A percentile compares a stretch with the other conserved stretches of the same genome.
Evolutionary conservation across 2,329 filamentous ascomycete species (phyloP).

Genomic region (Teratosphaeria epicoccoides): DNA sequence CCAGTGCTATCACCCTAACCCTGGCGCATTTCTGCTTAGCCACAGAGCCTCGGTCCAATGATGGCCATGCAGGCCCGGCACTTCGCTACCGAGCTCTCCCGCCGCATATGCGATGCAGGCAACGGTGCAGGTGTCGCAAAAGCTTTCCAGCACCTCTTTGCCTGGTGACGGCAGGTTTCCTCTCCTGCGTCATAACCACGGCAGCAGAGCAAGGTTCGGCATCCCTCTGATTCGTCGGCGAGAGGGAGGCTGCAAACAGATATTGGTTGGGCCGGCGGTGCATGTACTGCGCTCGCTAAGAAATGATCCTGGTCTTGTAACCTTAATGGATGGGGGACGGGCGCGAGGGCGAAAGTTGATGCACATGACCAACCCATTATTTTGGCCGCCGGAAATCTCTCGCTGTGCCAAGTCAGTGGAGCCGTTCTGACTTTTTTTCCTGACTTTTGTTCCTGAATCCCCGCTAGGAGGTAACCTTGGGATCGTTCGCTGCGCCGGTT

Average conservation of each 20-base stretch:
- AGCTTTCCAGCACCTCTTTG: not conserved
- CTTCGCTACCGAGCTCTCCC: not conserved
- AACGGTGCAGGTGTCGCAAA: no score
- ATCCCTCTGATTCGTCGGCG: not conserved
- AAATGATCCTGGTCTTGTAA: not conserved
- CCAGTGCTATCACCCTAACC: no score
- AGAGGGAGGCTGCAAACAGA: not conserved
- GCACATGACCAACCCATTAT: not conserved
- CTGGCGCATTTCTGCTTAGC: no score
- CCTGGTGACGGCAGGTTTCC: not conserved
- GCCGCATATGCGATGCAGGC: not conserved
- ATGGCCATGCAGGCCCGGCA: not conserved
- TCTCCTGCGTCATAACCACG: not conserved
- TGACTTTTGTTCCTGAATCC: not conserved
- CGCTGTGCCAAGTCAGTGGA: not conserved
- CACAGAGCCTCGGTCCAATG: not conserved
- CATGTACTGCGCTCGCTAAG: not conserved
- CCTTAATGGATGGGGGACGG: not conserved
- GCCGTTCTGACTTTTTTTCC: not conserved
- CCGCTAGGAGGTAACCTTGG: not conserved
- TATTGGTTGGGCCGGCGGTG: not conserved
- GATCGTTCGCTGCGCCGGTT: not conserved
- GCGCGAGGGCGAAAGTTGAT: not conserved
- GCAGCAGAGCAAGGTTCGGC: not conserved
- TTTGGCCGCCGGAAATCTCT: not conserved